Evolutionary conservation across 306 rosid species (phyloP).

Genomic region (Trichosanthes truncata): DNA sequence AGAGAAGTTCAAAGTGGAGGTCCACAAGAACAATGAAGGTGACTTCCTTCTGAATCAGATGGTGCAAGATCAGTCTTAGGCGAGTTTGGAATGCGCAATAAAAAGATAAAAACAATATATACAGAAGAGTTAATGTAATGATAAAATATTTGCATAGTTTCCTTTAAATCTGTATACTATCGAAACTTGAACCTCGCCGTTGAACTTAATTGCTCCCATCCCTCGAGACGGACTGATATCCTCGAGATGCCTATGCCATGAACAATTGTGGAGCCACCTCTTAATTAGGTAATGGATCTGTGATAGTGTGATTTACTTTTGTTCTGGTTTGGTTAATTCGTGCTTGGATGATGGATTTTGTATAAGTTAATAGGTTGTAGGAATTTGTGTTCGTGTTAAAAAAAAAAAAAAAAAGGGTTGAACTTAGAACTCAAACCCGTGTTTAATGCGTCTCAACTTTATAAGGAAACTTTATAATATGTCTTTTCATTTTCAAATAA

Average conservation of each 20-base stretch:
- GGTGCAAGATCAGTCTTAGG: conserved; percentile 32
- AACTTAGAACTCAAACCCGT: too few relatives aligned
- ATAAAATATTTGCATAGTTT: neutral
- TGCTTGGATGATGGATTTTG: neutral
- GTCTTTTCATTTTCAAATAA: too few relatives aligned
- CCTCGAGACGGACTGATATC: neutral
- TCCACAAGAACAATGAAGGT: conserved; percentile 59
- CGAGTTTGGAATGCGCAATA: neutral
- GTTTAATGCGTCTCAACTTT: too few relatives aligned
- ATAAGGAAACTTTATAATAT: too few relatives aligned
- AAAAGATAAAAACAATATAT: neutral
- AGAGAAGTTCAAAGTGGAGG: conserved; percentile 53
- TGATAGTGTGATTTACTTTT: neutral
- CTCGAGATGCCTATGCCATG: neutral
- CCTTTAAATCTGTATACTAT: neutral
- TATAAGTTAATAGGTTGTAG: too few relatives aligned
- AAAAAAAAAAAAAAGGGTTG: too few relatives aligned
- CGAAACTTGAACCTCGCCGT: neutral
- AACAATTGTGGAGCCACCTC: neutral
- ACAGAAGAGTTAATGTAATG: neutral
- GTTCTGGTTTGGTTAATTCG: neutral
- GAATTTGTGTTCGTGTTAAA: neutral
- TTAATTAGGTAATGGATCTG: neutral
- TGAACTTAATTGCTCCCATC: neutral
- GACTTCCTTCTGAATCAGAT: conserved; percentile 47